A percentile compares a stretch with the other conserved stretches of the same genome.
These are phyloP conservation scores for Penicillium freii DNA, from an alignment of 2,329 filamentous ascomycete species.

Conservation along the genomic window DNA sequence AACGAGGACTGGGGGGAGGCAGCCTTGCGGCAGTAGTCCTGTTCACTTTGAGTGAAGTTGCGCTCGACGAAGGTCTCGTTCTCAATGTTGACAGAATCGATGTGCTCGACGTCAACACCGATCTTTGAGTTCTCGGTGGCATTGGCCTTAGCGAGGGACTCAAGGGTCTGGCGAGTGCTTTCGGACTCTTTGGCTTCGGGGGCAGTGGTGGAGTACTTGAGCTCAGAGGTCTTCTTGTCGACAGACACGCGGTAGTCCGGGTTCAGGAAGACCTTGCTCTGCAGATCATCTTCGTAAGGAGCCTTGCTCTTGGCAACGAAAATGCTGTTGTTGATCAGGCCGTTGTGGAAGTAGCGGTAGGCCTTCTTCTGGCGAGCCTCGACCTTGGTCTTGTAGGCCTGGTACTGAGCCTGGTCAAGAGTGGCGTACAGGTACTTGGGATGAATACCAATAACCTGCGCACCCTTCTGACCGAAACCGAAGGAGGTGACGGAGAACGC, in stretches of 20 bases:
- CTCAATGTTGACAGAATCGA: constrained; percentile 82
- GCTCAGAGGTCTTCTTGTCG: constrained; percentile 81
- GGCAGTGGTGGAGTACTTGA: constrained; percentile 69
- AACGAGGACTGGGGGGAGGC: constrained; percentile 84
- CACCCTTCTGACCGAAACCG: constrained; percentile 98
- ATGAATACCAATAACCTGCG: constrained; percentile 94
- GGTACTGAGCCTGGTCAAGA: constrained; percentile 82
- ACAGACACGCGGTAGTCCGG: constrained; percentile 79
- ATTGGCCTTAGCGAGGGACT: constrained; percentile 69
- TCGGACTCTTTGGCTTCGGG: constrained; percentile 62
- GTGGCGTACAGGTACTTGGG: constrained; percentile 93
- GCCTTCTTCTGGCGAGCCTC: constrained; percentile 95
- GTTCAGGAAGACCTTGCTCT: constrained; percentile 87
- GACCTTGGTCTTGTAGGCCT: constrained; percentile 81
- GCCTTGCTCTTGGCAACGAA: constrained; percentile 93
- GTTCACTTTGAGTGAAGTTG: constrained; percentile 86
- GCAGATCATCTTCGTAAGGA: constrained; percentile 85
- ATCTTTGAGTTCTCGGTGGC: constrained; percentile 68
- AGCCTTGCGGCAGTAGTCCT: constrained; percentile 79
- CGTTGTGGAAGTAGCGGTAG: constrained; percentile 98
- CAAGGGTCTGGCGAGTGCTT: constrained; percentile 71
- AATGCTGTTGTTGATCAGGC: constrained; percentile 94
- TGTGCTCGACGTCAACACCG: constrained; percentile 90
- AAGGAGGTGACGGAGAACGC: constrained; percentile 99
- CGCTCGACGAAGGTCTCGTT: constrained; percentile 93